Base-by-base conservation (phyloP, 768 basidiomycete species). In the Infundibulicybe gibba region DNA sequence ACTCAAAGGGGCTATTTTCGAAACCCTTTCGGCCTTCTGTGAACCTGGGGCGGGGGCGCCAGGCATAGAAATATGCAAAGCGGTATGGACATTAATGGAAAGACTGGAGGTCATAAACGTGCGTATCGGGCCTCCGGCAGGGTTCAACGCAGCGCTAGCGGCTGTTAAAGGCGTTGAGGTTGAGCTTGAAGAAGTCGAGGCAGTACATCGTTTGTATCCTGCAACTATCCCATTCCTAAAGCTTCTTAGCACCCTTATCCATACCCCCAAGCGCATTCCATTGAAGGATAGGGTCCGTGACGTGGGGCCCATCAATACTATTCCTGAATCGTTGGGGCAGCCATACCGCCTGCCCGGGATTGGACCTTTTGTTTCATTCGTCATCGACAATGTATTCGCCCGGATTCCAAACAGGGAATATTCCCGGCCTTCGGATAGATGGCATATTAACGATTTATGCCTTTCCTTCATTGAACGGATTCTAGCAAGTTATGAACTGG, bases 121-220 rank as follows among this genome's bases (percentile, higher is more conserved):
- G 8, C 80, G 86, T 25, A 62, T 69, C 0, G 59, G 66, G 6
- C 47, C 70, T 5, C 49, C 62, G 0, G 62, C 68, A 16, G 67
- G 74, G 3, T 68, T 71, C 12, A 70, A 74, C 13, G 56, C 69
- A 19, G 63, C 74, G 37, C 58, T 85, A 6, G 71, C 79, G 3
- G 72, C 83, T 16, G 77, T 78, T 10, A 87, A 85, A 58, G 92
- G 94, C 0, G 84, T 93, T 3, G 85, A 94, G 52, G 77, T 87
- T 4, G 92, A 95, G 61, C 66, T 97, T 52, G 92, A 94, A 54
- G 86, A 92, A 54, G 81, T 94, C 44, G 95, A 98, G 64, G 71
- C 88, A 12, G 73, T 76, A 3, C 80, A 85, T 59, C 79, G 79
- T 62, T 58, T 86, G 47, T 98, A 95, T 63, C 93, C 94, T 0